Evolutionary conservation across 2,329 filamentous ascomycete genomes (phyloP), one percentile per base, ranked within the genome.

Genomic region (Teratosphaeria pseudoeucalypti): DNA sequence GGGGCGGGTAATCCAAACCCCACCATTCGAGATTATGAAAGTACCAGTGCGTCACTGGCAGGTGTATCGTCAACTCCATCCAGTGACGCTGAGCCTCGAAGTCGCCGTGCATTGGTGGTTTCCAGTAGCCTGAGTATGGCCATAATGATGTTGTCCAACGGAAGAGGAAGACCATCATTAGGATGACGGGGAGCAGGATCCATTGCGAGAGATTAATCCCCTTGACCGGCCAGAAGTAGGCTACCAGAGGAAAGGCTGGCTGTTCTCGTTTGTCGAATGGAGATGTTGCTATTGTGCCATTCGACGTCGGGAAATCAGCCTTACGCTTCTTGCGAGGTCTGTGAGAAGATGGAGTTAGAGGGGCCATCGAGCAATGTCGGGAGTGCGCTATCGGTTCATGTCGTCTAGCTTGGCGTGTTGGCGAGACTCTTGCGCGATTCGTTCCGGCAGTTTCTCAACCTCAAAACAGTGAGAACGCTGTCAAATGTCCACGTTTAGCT

Each of bases 21-120:
- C 94, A 99, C 87, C 92, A 99, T 70, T 92, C 82, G 53, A 97
- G 79, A 72, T 99, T 92, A 73, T 99, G 90, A 71, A 95, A 96
- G 75, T 99, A 99, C 94, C 95, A 99, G 73, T 94, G 88, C 11
- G 90, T 94, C 43, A 95, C 81, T 14, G 94, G 94, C 1, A 99
- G 79, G 61, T 96, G 85, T 9, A 85, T 89, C 1, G 94, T 96
- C 65, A 99, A 80, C 71, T 99, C 94, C 92, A 99, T 96, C 94
- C 94, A 99, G 75, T 99, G 94, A 67, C 94, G 81, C 74, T 99
- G 94, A 3, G 95, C 94, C 78, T 99, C 94, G 76, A 96, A 99
- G 75, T 99, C 94, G 65, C 94, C 94, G 71, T 92, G 89, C 85
- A 96, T 91, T 6, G 94, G 94, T 39, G 92, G 92, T 61, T 83